These are phyloP conservation scores for Mimosa pudica DNA, from an alignment of 306 rosid genomes.

Conservation along the genomic window DNA sequence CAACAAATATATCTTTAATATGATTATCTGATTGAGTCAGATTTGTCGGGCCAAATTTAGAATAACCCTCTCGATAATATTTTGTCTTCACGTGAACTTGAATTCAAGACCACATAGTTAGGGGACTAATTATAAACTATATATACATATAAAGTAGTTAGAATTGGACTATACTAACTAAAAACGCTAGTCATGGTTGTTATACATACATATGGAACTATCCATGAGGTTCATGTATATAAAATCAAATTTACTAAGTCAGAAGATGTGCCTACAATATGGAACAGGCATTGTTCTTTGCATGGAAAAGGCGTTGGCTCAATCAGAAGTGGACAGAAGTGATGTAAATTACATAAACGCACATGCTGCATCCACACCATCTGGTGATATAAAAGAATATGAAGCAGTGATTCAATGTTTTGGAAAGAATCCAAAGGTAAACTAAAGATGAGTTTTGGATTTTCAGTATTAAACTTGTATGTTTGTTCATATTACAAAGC, in stretches of 20 bases:
- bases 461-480: neutral
- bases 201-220: neutral
- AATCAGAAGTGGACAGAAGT: constrained; percentile 58
- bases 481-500: neutral
- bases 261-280: neutral
- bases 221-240: neutral
- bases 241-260: neutral
- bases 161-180: neutral
- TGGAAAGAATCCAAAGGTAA: constrained; percentile 66
- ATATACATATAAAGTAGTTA: too few relatives aligned
- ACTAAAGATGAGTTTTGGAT: neutral
- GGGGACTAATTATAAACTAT: too few relatives aligned
- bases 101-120: too few relatives aligned
- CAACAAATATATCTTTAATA: too few relatives aligned
- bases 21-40: too few relatives aligned
- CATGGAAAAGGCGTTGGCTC: constrained; percentile 70
- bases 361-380: constrained; percentile 68
- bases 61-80: too few relatives aligned
- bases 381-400: constrained; percentile 68
- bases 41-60: too few relatives aligned
- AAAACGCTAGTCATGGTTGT: neutral
- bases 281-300: constrained; percentile 61
- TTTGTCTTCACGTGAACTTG: too few relatives aligned
- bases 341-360: constrained; percentile 75
- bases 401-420: constrained; percentile 66